A percentile compares a stretch with the other conserved stretches of the same genome.
Evolutionary conservation across 805 yeast genomes (phyloP).

Genomic region (Metschnikowia drakensbergensis): DNA sequence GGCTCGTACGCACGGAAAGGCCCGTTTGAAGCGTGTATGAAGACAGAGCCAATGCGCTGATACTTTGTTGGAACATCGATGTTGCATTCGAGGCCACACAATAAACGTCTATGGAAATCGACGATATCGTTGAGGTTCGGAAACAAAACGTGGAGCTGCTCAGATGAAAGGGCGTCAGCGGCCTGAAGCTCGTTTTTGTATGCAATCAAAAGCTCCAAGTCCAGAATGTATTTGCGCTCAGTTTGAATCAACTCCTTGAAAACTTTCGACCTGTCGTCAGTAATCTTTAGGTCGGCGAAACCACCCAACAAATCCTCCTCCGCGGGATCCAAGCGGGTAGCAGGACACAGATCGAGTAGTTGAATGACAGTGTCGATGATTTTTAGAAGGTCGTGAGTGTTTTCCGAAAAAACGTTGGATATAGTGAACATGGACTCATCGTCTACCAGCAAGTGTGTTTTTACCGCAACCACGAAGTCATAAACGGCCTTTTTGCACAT

Average conservation of each 20-base stretch:
- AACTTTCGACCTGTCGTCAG: slow-evolving; percentile 69
- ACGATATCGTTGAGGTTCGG: slow-evolving; percentile 81
- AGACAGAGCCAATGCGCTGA: slow-evolving; percentile 86
- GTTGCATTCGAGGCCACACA: slow-evolving; percentile 87
- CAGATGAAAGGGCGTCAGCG: slow-evolving; percentile 68
- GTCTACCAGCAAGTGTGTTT: slow-evolving; percentile 64
- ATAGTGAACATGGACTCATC: slow-evolving; percentile 87
- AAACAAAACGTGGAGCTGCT: slow-evolving; percentile 73
- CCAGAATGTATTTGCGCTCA: slow-evolving; percentile 90
- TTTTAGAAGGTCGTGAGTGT: slow-evolving; percentile 70
- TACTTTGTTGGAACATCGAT: slow-evolving; percentile 65
- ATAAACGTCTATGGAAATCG: slow-evolving; percentile 87
- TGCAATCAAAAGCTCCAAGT: slow-evolving; percentile 66
- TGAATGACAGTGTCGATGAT: slow-evolving; percentile 69
- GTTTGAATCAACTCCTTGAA: slow-evolving; percentile 82
- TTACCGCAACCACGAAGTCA: slow-evolving; percentile 84
- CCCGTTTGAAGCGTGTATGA: slow-evolving; percentile 71
- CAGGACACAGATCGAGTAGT: slow-evolving; percentile 33
- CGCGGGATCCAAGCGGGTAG: slow-evolving; percentile 1
- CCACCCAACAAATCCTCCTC: slow-evolving; percentile 10
- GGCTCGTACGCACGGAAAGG: slow-evolving; percentile 89
- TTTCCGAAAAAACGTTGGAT: slow-evolving; percentile 81
- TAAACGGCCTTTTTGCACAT: slow-evolving; percentile 86
- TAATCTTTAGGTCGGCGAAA: slow-evolving; percentile 26
- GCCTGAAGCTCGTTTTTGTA: slow-evolving; percentile 67